A percentile compares a stretch with the other conserved stretches of the same genome.
Conservation (phyloP, 768 basidiomycete species). For the Auriscalpium vulgare region DNA sequence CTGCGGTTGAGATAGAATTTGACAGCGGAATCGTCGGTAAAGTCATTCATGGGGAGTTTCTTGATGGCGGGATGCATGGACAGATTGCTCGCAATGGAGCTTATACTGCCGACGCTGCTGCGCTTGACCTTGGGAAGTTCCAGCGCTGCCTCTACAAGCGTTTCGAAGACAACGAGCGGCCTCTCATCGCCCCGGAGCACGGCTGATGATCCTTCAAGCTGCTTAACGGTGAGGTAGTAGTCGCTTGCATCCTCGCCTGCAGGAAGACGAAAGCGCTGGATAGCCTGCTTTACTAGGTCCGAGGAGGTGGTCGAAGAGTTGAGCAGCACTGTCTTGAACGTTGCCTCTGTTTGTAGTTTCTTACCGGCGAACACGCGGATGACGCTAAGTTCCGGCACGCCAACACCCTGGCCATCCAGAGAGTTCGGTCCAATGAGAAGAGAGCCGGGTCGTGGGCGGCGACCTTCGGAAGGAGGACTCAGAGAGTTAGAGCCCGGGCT, state of each 20-base stretch:
- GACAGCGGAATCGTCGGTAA: slow-evolving; percentile 93
- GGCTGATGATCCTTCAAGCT: slow-evolving; percentile 82
- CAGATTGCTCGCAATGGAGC: slow-evolving; percentile 85
- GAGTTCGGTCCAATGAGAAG: slow-evolving; percentile 57
- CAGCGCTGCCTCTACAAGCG: slow-evolving; percentile 71
- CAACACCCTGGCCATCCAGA: slow-evolving; percentile 52
- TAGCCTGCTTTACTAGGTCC: slow-evolving; percentile 86
- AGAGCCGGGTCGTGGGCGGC: slow-evolving; percentile 68
- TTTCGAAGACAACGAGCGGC: slow-evolving; percentile 87
- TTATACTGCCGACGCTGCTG: slow-evolving; percentile 89
- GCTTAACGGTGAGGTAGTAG: slow-evolving; percentile 91
- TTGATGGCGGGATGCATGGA: slow-evolving; percentile 94
- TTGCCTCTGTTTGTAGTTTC: slow-evolving; percentile 85
- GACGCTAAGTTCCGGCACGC: slow-evolving; percentile 82
- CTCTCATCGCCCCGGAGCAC: slow-evolving; percentile 63
- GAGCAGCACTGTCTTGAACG: slow-evolving; percentile 95
- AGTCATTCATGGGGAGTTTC: slow-evolving; percentile 94
- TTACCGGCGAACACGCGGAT: slow-evolving; percentile 94
- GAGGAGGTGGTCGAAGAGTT: slow-evolving; percentile 77
- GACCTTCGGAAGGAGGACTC: slow-evolving; percentile 34
- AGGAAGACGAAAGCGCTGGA: slow-evolving; percentile 87
- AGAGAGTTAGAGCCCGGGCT: slow-evolving; percentile 27
- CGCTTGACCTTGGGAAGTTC: slow-evolving; percentile 84
- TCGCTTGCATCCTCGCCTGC: slow-evolving; percentile 45
- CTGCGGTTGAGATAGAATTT: slow-evolving; percentile 90